Percentiles rank a stretch among this genome's conserved stretches.
Conservation (phyloP, 2,329 filamentous ascomycete species). For the Bertia moriformis region DNA sequence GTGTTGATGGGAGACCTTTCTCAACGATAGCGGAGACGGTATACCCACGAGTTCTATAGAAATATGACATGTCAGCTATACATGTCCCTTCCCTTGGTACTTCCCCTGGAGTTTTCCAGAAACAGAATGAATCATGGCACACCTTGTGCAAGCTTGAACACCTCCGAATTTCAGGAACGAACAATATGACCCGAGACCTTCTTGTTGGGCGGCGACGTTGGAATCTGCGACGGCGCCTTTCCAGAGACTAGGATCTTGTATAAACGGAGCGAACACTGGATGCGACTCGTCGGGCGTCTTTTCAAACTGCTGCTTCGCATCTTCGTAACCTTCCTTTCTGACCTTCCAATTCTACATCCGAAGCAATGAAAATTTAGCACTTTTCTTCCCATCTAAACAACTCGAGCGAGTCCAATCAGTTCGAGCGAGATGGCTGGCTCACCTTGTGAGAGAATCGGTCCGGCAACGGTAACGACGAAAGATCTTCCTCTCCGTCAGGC, state of each 20-base stretch:
- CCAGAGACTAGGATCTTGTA: slow-evolving; percentile 74
- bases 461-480: slow-evolving; percentile 59
- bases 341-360: slow-evolving; percentile 80
- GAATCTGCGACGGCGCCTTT: slow-evolving; percentile 86
- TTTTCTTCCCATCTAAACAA: slow-evolving; percentile 5
- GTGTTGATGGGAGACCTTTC: slow-evolving; percentile 76
- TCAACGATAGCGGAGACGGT: slow-evolving; percentile 73
- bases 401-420: neutral
- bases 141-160: slow-evolving; percentile 58
- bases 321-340: slow-evolving; percentile 86
- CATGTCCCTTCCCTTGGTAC: no score
- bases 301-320: slow-evolving; percentile 75
- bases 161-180: slow-evolving; percentile 87
- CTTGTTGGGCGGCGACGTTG: slow-evolving; percentile 92
- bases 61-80: neutral
- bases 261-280: slow-evolving; percentile 73
- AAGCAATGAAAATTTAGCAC: neutral
- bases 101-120: no score
- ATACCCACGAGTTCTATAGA: slow-evolving; percentile 42
- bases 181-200: slow-evolving; percentile 75
- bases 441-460: slow-evolving; percentile 79
- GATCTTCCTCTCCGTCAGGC: slow-evolving; percentile 75
- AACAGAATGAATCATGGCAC: neutral
- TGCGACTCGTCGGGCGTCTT: slow-evolving; percentile 72
- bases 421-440: slow-evolving; percentile 6